Evolutionary conservation across 164 flowering plant species (phyloP).

Genomic region (Taxillus chinensis): DNA sequence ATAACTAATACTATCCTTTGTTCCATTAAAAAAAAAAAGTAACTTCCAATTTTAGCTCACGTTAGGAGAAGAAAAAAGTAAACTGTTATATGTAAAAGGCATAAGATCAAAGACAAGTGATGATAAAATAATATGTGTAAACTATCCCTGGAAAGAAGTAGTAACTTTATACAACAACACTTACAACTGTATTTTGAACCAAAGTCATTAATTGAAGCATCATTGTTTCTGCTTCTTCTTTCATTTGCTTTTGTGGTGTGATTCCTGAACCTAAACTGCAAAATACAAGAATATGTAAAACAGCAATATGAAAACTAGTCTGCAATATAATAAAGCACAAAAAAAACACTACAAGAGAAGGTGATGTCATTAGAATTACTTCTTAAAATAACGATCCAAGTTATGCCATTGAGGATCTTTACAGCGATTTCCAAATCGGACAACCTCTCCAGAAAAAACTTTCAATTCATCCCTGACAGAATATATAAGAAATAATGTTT

Average conservation of each 20-base stretch:
- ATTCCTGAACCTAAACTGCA: conserved; percentile 54
- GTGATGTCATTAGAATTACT: conserved; percentile 34
- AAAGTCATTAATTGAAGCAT: conserved; percentile 61
- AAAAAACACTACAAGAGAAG: not conserved
- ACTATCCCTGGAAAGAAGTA: too few relatives aligned
- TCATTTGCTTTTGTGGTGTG: conserved; percentile 47
- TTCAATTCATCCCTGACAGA: conserved; percentile 70
- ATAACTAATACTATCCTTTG: too few relatives aligned
- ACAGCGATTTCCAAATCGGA: conserved; percentile 90
- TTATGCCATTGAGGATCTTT: conserved; percentile 95
- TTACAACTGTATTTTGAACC: conserved; percentile 80
- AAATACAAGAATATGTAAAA: not conserved
- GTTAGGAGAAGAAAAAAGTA: too few relatives aligned
- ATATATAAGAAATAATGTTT: not conserved
- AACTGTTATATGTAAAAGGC: too few relatives aligned
- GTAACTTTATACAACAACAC: conserved; percentile 16
- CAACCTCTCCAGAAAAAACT: conserved; percentile 69
- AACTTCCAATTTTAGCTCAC: too few relatives aligned
- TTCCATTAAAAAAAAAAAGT: too few relatives aligned
- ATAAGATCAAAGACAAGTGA: too few relatives aligned
- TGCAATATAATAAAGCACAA: conserved; percentile 4
- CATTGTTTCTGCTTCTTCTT: conserved; percentile 56
- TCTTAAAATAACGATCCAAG: conserved; percentile 75
- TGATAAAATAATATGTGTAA: too few relatives aligned
- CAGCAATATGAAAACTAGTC: not conserved